Conservation (phyloP, 2,329 filamentous ascomycete species). For the Epichloe sibirici region DNA sequence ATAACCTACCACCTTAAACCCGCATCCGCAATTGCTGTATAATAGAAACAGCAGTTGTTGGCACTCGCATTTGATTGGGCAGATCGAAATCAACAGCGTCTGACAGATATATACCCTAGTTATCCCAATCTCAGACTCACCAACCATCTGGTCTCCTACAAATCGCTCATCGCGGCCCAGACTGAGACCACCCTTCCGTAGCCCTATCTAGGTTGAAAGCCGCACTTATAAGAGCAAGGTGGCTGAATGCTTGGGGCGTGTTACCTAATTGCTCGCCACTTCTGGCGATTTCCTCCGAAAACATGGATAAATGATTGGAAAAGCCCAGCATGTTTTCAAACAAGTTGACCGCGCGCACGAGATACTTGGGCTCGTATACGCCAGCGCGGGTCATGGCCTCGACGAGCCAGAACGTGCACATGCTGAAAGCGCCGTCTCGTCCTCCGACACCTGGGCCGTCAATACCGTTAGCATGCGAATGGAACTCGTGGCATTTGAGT, state of each 20-base stretch:
- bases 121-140: too few species aligned
- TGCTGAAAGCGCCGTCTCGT: conserved; percentile 63
- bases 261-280: conserved; percentile 69
- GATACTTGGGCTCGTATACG: conserved; percentile 52
- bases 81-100: too few species aligned
- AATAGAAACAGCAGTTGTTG: too few species aligned
- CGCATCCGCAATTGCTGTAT: too few species aligned
- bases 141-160: not conserved
- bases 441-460: conserved; percentile 51
- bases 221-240: conserved; percentile 63
- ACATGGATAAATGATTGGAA: conserved; percentile 66
- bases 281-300: conserved; percentile 65
- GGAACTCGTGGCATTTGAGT: too few species aligned
- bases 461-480: not conserved
- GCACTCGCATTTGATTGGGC: too few species aligned
- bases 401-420: conserved; percentile 77
- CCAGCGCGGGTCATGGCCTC: conserved; percentile 62
- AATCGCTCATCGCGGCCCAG: conserved; percentile 8
- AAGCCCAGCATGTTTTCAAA: conserved; percentile 72
- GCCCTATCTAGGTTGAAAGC: conserved; percentile 62
- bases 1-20: too few species aligned
- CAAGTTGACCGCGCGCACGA: conserved; percentile 49
- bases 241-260: conserved; percentile 68
- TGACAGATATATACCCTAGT: too few species aligned
- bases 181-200: conserved; percentile 12